Evolutionary conservation across 176 grass and related monocot species (phyloP).

Genomic region (Avena insularis): DNA sequence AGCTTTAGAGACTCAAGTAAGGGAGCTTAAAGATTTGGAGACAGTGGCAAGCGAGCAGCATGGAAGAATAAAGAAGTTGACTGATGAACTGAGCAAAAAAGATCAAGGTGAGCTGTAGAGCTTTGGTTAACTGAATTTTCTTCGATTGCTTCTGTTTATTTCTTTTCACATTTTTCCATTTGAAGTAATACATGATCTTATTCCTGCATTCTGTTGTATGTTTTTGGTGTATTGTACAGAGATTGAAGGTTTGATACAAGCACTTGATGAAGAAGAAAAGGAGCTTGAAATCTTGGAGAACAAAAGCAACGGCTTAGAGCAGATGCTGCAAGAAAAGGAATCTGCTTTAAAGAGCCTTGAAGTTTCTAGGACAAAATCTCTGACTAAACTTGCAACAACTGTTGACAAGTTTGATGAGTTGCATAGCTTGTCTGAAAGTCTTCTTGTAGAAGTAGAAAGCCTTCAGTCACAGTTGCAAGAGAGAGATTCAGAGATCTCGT

Average conservation of each 20-base stretch:
- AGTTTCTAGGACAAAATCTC: constrained; percentile 74
- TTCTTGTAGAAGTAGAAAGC: constrained; percentile 90
- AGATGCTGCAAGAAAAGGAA: constrained; percentile 74
- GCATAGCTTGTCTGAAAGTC: constrained; percentile 91
- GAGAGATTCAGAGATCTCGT: constrained; percentile 89
- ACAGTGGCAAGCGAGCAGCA: constrained; percentile 58
- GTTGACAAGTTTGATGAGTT: constrained; percentile 96
- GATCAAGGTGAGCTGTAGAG: constrained; percentile 71
- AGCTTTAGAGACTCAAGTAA: constrained; percentile 59
- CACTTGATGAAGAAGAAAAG: constrained; percentile 96
- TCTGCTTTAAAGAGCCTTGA: constrained; percentile 74
- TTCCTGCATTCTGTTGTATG: constrained; percentile 32
- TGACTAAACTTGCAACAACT: constrained; percentile 79
- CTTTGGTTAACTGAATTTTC: constrained; percentile 35
- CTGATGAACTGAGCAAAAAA: constrained; percentile 81
- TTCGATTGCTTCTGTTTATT: constrained; percentile 34
- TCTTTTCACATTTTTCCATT: constrained; percentile 18
- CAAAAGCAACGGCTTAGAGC: constrained; percentile 69
- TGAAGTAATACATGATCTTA: constrained; percentile 25
- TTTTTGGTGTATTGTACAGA: constrained; percentile 59
- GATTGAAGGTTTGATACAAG: constrained; percentile 96
- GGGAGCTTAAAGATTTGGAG: constrained; percentile 68
- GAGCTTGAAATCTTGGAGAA: constrained; percentile 80
- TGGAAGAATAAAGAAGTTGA: constrained; percentile 68
- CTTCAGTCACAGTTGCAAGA: constrained; percentile 87